Percentiles rank a stretch among this genome's conserved stretches.
phyloP scores from a whole-genome alignment of 2,329 filamentous ascomycete species.

The Fusarium irregulare region DNA sequence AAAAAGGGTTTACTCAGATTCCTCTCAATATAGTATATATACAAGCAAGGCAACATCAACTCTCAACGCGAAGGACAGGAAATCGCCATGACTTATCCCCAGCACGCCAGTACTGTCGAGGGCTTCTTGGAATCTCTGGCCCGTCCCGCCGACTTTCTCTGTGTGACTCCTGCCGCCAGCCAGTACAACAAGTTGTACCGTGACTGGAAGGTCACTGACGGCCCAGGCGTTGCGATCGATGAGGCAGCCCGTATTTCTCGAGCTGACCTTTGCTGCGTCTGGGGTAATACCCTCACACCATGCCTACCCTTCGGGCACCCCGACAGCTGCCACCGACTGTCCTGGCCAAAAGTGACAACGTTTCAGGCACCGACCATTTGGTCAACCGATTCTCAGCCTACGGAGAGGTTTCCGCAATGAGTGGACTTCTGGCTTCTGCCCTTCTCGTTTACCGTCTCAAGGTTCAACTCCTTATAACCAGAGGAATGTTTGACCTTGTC shows the following conservation, averaged over 20 bases:
- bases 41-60: too few relatives aligned
- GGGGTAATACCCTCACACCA: not conserved
- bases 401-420: not conserved
- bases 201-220: accelerated
- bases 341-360: not conserved
- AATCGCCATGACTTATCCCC: not conserved
- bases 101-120: accelerated
- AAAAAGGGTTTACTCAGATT: too few relatives aligned
- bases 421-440: not conserved
- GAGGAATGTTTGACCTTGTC: not conserved
- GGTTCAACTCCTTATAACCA: not conserved
- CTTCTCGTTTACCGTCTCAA: not conserved
- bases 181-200: not conserved
- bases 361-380: not conserved
- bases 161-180: too few relatives aligned
- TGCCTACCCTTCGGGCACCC: not conserved
- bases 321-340: not conserved
- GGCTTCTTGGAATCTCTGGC: not conserved
- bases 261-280: not conserved
- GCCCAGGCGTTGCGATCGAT: not conserved
- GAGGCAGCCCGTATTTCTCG: not conserved
- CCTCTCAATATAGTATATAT: too few relatives aligned
- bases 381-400: not conserved
- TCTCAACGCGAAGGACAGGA: too few relatives aligned
- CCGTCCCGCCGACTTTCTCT: too few relatives aligned